These are phyloP conservation scores for Eragrostis tef DNA, from an alignment of 202 grass and related monocot species.

Conservation along the genomic window DNA sequence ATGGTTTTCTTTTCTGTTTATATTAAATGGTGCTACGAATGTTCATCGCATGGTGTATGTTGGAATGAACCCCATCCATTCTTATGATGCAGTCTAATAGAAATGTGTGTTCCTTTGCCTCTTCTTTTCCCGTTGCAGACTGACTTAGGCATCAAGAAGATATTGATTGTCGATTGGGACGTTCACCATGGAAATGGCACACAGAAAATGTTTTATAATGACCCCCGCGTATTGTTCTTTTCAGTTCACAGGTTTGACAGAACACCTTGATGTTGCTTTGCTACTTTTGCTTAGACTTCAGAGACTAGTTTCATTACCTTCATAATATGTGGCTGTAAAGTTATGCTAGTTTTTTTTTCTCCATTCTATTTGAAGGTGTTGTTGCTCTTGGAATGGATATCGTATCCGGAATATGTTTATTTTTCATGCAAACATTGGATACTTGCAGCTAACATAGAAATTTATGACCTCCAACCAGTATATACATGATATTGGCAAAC, in stretches of 20 bases:
- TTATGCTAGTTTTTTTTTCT: background rate
- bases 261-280: conserved; percentile 18
- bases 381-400: background rate
- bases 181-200: conserved; percentile 97
- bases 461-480: conserved; percentile 18
- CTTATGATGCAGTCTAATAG: conserved; percentile 13
- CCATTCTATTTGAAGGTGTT: conserved; percentile 14
- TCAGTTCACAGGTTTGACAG: conserved; percentile 88
- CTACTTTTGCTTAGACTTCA: conserved; percentile 23
- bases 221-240: conserved; percentile 90
- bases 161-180: conserved; percentile 98
- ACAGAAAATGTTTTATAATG: conserved; percentile 86
- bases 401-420: background rate
- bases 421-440: background rate
- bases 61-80: background rate
- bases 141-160: conserved; percentile 91
- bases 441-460: conserved; percentile 14
- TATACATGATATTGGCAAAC: conserved; percentile 25
- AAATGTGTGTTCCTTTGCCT: conserved; percentile 18
- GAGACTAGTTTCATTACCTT: conserved; percentile 36
- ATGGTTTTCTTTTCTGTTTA: conserved; percentile 11
- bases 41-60: conserved; percentile 3
- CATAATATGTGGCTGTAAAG: conserved; percentile 8
- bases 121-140: conserved; percentile 54
- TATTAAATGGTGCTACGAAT: conserved; percentile 11